These are phyloP conservation scores for Blastobotrys apis DNA, from an alignment of 1,139 yeast species.

Conservation along the genomic window DNA sequence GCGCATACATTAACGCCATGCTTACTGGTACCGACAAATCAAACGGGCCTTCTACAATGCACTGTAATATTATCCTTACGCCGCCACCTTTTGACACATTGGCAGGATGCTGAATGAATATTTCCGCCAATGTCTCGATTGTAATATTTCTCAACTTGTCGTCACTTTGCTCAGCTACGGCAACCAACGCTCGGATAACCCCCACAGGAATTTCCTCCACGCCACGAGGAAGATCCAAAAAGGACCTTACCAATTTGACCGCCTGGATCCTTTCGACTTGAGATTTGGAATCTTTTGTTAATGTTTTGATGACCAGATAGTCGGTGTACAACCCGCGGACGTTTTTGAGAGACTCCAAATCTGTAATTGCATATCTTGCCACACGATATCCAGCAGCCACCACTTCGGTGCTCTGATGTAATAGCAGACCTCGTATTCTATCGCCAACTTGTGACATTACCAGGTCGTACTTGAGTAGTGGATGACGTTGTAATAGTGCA, in stretches of 20 bases:
- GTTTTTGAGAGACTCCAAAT: slow-evolving; percentile 46
- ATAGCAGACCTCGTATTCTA: slow-evolving; percentile 57
- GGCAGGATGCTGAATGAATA: slow-evolving; percentile 57
- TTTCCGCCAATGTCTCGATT: slow-evolving; percentile 69
- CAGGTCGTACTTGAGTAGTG: slow-evolving; percentile 61
- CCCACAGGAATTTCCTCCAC: slow-evolving; percentile 57
- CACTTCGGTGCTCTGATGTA: slow-evolving; percentile 57
- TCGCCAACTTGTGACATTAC: slow-evolving; percentile 57
- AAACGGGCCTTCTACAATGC: slow-evolving; percentile 58
- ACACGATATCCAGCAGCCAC: slow-evolving; percentile 74
- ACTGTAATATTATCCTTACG: slow-evolving; percentile 52
- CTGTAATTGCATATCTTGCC: slow-evolving; percentile 58
- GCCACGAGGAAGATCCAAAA: slow-evolving; percentile 57
- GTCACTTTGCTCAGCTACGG: slow-evolving; percentile 61
- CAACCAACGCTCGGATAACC: slow-evolving; percentile 64
- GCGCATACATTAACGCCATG: slow-evolving; percentile 51
- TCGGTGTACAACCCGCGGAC: slow-evolving; percentile 52
- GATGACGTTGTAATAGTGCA: slow-evolving; percentile 51
- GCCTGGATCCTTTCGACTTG: slow-evolving; percentile 77
- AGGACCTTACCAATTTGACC: slow-evolving; percentile 60
- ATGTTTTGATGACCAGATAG: slow-evolving; percentile 57
- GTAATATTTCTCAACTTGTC: slow-evolving; percentile 54
- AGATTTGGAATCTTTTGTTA: slow-evolving; percentile 51
- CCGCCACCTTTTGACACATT: slow-evolving; percentile 63
- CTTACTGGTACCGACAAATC: slow-evolving; percentile 55